Conservation (phyloP, 352 stramenopile species). For the Pythium phragmitis region DNA sequence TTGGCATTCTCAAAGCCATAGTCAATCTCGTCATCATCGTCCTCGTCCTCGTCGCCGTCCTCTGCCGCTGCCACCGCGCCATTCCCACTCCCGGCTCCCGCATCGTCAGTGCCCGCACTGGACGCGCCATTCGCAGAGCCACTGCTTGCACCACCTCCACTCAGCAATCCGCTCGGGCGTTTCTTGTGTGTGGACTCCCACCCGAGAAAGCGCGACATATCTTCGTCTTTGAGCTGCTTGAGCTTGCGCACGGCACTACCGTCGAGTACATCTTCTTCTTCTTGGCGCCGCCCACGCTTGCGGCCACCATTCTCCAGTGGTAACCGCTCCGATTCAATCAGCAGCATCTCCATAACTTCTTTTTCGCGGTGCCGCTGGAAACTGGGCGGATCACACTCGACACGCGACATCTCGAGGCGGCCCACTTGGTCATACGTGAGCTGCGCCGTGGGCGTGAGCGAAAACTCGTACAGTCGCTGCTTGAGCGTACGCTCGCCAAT, state of each 20-base stretch:
- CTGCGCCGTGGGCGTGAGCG: slow-evolving; percentile 92
- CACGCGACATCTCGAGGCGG: slow-evolving; percentile 81
- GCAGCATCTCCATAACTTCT: slow-evolving; percentile 90
- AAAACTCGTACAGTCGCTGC: slow-evolving; percentile 97
- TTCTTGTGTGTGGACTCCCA: slow-evolving; percentile 70
- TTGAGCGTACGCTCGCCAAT: slow-evolving; percentile 97
- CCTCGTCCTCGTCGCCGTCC: slow-evolving; percentile 32
- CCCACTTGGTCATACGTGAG: slow-evolving; percentile 96
- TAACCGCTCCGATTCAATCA: slow-evolving; percentile 78
- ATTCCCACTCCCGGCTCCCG: slow-evolving; percentile 1
- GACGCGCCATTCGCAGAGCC: slow-evolving; percentile 3
- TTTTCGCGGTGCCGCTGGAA: slow-evolving; percentile 87
- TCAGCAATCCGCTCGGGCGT: slow-evolving; percentile 41
- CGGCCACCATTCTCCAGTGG: slow-evolving; percentile 44
- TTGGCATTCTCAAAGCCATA: slow-evolving; percentile 86
- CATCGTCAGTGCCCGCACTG: slow-evolving; percentile 21
- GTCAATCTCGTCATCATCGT: slow-evolving; percentile 77
- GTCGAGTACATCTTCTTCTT: slow-evolving; percentile 38
- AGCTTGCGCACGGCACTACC: slow-evolving; percentile 46
- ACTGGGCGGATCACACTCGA: slow-evolving; percentile 87
- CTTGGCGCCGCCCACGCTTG: slow-evolving; percentile 31
- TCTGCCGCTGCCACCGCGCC: neutral
- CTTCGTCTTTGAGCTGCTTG: slow-evolving; percentile 70
- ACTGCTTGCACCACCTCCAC: neutral
- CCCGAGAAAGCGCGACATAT: slow-evolving; percentile 72